Evolutionary conservation across 2,329 filamentous ascomycete species (phyloP), one percentile per base, ranked within the genome.

Genomic region (Colletotrichum sp.): DNA sequence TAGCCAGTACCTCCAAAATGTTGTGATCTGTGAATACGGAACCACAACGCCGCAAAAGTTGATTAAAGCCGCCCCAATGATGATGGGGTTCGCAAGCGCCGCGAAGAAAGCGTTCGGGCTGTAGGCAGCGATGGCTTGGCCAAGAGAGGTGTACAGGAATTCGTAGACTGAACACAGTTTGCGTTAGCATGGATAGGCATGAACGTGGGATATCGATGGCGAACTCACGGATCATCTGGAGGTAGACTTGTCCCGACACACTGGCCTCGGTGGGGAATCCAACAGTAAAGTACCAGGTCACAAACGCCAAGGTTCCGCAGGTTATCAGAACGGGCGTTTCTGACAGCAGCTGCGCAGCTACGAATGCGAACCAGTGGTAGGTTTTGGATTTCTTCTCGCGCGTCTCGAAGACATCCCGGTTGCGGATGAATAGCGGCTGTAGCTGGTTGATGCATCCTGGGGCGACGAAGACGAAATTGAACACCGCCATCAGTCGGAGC

Each of bases 391-490:
- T 89, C 73, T 88, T 88, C 79, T 89, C 88, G 5, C 88, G 83
- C 0, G 85, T 83, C 73, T 89, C 88, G 64, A 87, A 89, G 30
- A 89, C 87, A 66, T 89, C 87, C 1, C 88, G 83, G 8, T 86
- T 84, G 9, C 86, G 82, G 58, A 89, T 79, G 76, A 89, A 89
- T 36, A 89, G 83, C 0, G 88, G 88, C 78, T 89, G 88, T 65
- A 89, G 83, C 77, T 88, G 87, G 15, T 85, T 85, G 69, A 88
- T 85, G 70, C 85, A 85, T 13, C 87, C 87, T 0, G 87, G 87
- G 0, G 88, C 87, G 9, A 89, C 87, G 78, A 89, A 89, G 48
- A 90, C 87, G 77, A 89, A 89, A 72, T 89, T 89, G 82, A 89
- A 89, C 36, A 89, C 83, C 5, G 87, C 84, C 77, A 89, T 88